A percentile compares a stretch with the other conserved stretches of the same genome.
Evolutionary conservation across 1,139 yeast genomes (phyloP).

Genomic region (Arxiozyma bovina): DNA sequence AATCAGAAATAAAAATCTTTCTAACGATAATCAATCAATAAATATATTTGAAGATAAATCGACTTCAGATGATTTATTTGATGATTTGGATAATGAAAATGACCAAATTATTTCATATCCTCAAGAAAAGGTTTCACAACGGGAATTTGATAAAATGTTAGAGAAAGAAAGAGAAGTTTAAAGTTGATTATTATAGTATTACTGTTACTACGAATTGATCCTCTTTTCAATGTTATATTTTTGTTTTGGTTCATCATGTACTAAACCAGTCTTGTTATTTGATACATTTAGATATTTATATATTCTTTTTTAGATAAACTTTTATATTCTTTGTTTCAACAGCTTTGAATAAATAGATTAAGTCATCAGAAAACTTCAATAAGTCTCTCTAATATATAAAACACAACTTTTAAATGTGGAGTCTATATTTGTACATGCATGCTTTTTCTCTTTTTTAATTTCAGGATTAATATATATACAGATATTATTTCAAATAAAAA

Average conservation of each 20-base stretch:
- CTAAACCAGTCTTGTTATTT: too few relatives aligned
- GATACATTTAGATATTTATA: too few relatives aligned
- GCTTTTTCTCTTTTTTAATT: too few relatives aligned
- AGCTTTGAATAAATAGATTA: too few relatives aligned
- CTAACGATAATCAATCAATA: neutral
- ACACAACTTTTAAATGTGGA: too few relatives aligned
- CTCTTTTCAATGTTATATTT: neutral
- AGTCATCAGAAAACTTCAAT: too few relatives aligned
- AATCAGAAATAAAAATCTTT: conserved; percentile 11
- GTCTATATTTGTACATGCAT: too few relatives aligned
- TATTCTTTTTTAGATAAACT: neutral
- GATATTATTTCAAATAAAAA: too few relatives aligned
- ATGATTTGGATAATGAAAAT: neutral
- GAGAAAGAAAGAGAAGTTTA: conserved; percentile 16
- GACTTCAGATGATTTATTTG: neutral
- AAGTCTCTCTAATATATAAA: too few relatives aligned
- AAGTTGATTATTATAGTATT: neutral
- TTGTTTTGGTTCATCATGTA: neutral
- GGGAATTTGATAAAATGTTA: conserved; percentile 17
- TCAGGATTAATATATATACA: too few relatives aligned
- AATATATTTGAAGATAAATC: conserved; percentile 11
- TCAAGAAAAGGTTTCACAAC: conserved; percentile 7
- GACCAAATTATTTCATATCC: neutral
- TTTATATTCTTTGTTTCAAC: too few relatives aligned
- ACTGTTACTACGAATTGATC: too few relatives aligned